Conservation (phyloP, 495 filamentous ascomycete genomes). For the Penicillium maclennaniae region DNA sequence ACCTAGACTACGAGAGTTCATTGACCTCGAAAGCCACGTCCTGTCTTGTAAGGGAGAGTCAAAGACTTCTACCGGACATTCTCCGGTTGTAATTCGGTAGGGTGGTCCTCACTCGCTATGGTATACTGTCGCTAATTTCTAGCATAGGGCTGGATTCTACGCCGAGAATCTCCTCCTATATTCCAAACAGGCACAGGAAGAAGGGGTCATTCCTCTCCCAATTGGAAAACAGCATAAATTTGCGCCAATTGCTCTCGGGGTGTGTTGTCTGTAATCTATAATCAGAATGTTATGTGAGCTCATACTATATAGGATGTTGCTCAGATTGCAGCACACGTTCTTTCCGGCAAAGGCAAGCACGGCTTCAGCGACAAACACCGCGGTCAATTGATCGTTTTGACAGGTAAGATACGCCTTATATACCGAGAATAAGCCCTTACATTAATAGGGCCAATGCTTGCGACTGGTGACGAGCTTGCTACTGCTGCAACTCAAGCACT, state of each 20-base stretch:
- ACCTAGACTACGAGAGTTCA: constrained; percentile 51
- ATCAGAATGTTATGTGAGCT: too few species aligned
- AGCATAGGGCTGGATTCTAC: constrained; percentile 49
- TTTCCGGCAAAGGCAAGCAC: constrained; percentile 49
- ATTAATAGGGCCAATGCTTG: too few species aligned
- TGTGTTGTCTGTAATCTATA: too few species aligned
- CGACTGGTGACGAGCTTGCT: too few species aligned
- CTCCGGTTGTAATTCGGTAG: constrained; percentile 50
- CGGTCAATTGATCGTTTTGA: constrained; percentile 53
- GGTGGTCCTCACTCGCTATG: constrained; percentile 3
- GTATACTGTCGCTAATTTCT: not conserved
- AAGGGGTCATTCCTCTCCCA: constrained; percentile 47
- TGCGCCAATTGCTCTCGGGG: constrained; percentile 51
- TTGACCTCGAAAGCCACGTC: constrained; percentile 48
- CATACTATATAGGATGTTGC: constrained; percentile 52
- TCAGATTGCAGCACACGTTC: constrained; percentile 48
- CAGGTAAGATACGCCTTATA: too few species aligned
- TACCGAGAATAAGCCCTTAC: too few species aligned
- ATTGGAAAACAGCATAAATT: constrained; percentile 51
- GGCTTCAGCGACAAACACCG: constrained; percentile 54
- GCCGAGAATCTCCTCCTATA: constrained; percentile 55
- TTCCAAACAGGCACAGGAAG: constrained; percentile 42
- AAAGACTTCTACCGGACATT: constrained; percentile 35
- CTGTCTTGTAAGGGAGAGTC: constrained; percentile 46
- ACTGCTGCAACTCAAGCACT: too few species aligned